These are phyloP conservation scores for Rhodamnia argentea DNA, from an alignment of 345 rosid genomes.

Conservation along the genomic window DNA sequence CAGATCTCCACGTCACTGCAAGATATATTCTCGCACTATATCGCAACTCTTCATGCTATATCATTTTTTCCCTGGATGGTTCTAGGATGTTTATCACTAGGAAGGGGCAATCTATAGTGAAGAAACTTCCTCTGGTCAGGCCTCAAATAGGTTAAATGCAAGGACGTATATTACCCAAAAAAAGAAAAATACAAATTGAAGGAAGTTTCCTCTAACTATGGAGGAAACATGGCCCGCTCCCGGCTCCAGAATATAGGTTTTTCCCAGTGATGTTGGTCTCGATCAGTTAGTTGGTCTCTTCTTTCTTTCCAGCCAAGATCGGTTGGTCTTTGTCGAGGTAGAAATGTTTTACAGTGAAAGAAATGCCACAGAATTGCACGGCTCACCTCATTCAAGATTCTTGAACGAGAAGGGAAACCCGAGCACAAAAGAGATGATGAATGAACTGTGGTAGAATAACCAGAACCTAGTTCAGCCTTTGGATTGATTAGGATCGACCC, in stretches of 20 bases:
- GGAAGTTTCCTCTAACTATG: neutral
- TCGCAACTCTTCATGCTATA: neutral
- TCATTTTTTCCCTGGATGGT: neutral
- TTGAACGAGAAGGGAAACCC: neutral
- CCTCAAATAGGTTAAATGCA: neutral
- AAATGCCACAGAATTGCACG: neutral
- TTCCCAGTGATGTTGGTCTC: neutral
- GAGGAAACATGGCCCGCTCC: neutral
- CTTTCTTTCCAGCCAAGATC: neutral
- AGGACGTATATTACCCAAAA: neutral
- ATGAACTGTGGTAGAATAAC: neutral
- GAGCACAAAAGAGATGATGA: neutral
- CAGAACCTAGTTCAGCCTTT: neutral
- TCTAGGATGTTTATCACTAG: neutral
- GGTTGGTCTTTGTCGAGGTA: neutral
- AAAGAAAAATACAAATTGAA: neutral
- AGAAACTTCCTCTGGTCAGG: neutral
- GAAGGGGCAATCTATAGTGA: neutral
- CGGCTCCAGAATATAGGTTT: neutral
- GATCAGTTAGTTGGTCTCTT: neutral
- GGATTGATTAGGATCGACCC: neutral
- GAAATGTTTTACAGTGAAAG: neutral
- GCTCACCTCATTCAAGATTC: neutral
- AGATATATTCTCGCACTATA: neutral
- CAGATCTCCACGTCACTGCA: neutral